A percentile compares a stretch with the other conserved stretches of the same genome.
phyloP scores from a whole-genome alignment of 257 asterid genomes.

The Penstemon newberryi region DNA sequence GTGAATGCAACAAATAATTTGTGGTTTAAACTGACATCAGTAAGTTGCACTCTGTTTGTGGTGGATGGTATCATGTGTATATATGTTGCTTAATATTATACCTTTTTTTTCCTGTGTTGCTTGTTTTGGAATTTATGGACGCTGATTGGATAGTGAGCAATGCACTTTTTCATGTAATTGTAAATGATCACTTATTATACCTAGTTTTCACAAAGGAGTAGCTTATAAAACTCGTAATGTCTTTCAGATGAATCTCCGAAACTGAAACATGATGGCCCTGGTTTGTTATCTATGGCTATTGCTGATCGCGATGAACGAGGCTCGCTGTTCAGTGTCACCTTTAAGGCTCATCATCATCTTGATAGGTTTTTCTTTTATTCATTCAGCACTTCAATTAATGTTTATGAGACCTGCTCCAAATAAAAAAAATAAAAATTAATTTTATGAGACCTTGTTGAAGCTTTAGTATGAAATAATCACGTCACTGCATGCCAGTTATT shows the following conservation, averaged over 20 bases:
- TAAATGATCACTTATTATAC: neutral
- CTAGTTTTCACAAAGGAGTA: slow-evolving; percentile 18
- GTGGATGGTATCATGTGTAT: slow-evolving; percentile 5
- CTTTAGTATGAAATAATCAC: neutral
- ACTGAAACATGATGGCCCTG: slow-evolving; percentile 82
- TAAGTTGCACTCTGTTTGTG: neutral
- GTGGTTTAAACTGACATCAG: neutral
- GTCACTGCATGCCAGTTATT: neutral
- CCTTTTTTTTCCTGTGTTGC: neutral
- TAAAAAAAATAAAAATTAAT: neutral
- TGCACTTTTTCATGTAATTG: neutral
- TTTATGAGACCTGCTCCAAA: neutral
- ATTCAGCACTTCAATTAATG: slow-evolving; percentile 3
- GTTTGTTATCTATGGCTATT: slow-evolving; percentile 88
- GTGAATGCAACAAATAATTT: neutral
- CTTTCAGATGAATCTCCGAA: slow-evolving; percentile 80
- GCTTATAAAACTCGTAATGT: slow-evolving; percentile 25
- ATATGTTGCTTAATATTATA: slow-evolving; percentile 12
- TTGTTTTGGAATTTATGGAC: slow-evolving; percentile 15
- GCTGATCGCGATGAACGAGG: slow-evolving; percentile 91
- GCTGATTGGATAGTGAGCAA: neutral
- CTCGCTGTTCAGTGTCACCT: slow-evolving; percentile 76
- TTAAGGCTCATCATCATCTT: slow-evolving; percentile 89
- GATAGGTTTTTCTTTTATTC: slow-evolving; percentile 62
- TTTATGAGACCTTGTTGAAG: slow-evolving; percentile 2